These are phyloP conservation scores for Penicillium samsonianum DNA, from an alignment of 495 filamentous ascomycete species.

Conservation along the genomic window DNA sequence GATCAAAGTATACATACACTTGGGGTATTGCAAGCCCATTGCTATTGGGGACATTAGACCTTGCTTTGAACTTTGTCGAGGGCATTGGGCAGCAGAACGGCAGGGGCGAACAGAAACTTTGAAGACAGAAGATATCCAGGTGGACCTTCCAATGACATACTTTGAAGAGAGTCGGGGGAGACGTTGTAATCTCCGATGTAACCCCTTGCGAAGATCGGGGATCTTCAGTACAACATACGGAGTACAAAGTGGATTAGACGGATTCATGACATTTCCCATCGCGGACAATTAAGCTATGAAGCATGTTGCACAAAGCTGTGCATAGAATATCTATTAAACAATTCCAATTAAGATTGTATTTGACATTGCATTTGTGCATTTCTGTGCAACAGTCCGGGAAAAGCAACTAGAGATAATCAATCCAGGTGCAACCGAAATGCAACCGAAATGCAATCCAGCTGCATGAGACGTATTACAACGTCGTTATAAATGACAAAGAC, in stretches of 20 bases:
- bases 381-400: neutral
- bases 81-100: neutral
- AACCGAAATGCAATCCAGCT: neutral
- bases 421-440: neutral
- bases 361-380: neutral
- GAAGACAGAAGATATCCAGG: neutral
- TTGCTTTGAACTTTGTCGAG: neutral
- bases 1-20: neutral
- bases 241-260: neutral
- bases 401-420: neutral
- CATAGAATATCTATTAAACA: neutral
- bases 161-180: neutral
- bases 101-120: neutral
- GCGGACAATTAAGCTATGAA: neutral
- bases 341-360: neutral
- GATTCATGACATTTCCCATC: neutral
- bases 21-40: neutral
- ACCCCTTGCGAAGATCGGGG: neutral
- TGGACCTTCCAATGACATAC: neutral
- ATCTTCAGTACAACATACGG: neutral
- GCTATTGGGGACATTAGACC: neutral
- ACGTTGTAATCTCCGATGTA: neutral
- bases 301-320: neutral
- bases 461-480: conserved; percentile 6
- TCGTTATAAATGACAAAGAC: neutral